phyloP scores from a whole-genome alignment of 305 asterid genomes.

The Solanum chacoense region DNA sequence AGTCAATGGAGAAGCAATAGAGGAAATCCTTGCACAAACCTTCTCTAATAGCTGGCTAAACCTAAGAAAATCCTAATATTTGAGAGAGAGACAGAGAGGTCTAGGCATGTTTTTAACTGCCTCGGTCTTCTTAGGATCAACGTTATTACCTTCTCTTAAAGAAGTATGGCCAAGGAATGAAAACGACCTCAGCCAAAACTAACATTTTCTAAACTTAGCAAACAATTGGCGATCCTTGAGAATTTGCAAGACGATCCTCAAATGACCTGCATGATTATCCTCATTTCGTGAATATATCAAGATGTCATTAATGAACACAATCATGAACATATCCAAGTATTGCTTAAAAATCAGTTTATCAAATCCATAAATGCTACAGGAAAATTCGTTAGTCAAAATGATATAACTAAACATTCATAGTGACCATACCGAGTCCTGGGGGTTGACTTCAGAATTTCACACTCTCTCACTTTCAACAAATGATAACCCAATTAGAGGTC shows the following conservation, averaged over 20 bases:
- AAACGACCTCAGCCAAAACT: background rate
- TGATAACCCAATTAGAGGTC: no score
- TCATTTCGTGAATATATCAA: no score
- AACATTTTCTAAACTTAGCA: background rate
- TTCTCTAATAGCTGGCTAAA: background rate
- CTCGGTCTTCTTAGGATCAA: background rate
- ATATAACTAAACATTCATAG: no score
- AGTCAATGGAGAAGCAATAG: background rate
- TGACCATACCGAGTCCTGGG: background rate
- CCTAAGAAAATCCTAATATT: background rate
- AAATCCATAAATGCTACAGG: background rate
- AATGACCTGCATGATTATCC: background rate
- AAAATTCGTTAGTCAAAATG: background rate
- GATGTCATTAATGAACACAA: background rate
- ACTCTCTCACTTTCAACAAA: background rate
- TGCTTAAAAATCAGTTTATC: background rate
- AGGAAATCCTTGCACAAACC: background rate
- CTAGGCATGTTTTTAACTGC: background rate
- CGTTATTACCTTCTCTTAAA: no score
- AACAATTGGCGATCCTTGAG: background rate
- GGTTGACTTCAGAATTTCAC: background rate
- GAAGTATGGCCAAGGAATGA: background rate
- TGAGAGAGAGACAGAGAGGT: background rate
- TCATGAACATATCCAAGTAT: background rate
- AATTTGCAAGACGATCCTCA: background rate